Evolutionary conservation across 2,329 filamentous ascomycete genomes (phyloP), one percentile per base, ranked within the genome.

Genomic region (Penicillium sp.): DNA sequence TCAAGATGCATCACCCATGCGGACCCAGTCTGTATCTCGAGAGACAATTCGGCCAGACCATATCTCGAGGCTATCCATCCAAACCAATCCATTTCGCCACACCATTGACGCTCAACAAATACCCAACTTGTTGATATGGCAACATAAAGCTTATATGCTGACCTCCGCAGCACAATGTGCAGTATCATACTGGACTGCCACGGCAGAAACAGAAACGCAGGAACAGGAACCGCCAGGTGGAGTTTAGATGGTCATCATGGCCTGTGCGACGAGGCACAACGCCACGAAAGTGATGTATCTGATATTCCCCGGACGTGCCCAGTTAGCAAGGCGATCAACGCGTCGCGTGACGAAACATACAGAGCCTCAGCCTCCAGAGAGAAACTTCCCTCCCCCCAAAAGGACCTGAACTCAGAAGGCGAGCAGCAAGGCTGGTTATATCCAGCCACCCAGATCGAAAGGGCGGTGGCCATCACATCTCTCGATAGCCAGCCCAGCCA

Each of bases 201-300:
- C n/a, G 5, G 34, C 13, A 28, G n/a, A 39, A 42, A 29, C 24
- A 26, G n/a, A 39, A 43, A 41, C 21, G 24, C 33, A 29, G 33
- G 43, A 28, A 45, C 33, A 39, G 22, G 24, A 31, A 35, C 50
- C 51, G 53, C 48, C 56, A 39, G 49, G 56, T 35, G 51, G 43
- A 42, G 31, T 38, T 51, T 53, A 26, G 45, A 53, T 57, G 48
- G 21, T 35, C 41, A 45, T 22, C 37, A 58, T 48, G 51, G 52
- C 47, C 47, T 53, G 57, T 58, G 52, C 39, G 48, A 59, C 51
- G 34, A 48, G 39, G 51, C n/a, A 42, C 55, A 55, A 48, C 46
- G 53, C 51, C 54, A 48, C 52, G 21, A 31, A 56, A 57, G 33
- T 53, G 57, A 60, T 49, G 43, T 38, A 53, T 60, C 57, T 17